Base-by-base conservation (phyloP, 2,329 filamentous ascomycete genomes). In the Ophiostoma sp. region DNA sequence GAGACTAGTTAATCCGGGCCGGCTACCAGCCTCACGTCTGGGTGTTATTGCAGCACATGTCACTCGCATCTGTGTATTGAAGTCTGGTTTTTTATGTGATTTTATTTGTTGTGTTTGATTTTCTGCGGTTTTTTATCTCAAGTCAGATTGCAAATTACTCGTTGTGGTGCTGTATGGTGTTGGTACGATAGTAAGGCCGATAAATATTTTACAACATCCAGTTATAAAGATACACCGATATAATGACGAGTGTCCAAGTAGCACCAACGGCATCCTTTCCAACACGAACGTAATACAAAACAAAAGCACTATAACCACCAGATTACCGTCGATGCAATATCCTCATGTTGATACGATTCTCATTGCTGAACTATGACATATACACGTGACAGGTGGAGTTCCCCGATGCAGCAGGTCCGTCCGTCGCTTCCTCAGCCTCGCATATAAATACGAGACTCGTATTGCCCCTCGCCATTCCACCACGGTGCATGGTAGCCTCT, bases 1-100 rank as follows among this genome's bases (percentile, higher is more conserved):
- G 66, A 44, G 9, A 45, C 40, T 45, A 45, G 63, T 64, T 64
- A 18, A 64, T 60, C 65, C 65, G 65, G 12, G 5, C 65, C 40
- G 49, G 9, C 65, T 60, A 49, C 65, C 65, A 27, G 27, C 27
- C 27, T 27, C 27, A 27, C 27, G 27, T 27, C 27, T 27, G 27
- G 27, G 27, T 27, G 27, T 27, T 27, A 27, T 66, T 18, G 65
- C 12, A 12, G 11, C 42, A 18, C 14, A 14, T 4, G 27, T 18
- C 7, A 14, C 49, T 12, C 2, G 41, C 44, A 11, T 2, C 8
- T 42, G 16, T 47, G 38, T 44, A 11, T 64, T 45, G 3, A 14
- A 5, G 16, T 63, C 7, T 63, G 5, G n/a, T 63, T 11, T 62
- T 14, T 40, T 11, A 38, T 16, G 4, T 1, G 12, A 7, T 62